Evolutionary conservation across 2,329 filamentous ascomycete genomes (phyloP).

Genomic region (Cordyceps militaris): DNA sequence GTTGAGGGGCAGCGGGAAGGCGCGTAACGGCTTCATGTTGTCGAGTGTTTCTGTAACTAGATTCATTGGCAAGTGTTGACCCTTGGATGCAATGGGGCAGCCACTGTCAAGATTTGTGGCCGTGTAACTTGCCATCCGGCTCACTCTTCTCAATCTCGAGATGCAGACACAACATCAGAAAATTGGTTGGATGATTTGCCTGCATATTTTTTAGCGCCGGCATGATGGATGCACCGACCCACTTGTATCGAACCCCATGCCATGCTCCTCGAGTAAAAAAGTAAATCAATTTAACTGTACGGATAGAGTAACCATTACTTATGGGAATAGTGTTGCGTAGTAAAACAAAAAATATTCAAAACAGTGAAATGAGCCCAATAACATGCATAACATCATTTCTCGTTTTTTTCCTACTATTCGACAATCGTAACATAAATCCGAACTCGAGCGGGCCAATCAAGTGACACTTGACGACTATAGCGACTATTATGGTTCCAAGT

Average conservation of each 20-base stretch:
- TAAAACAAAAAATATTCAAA: not conserved
- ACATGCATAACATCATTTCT: not conserved
- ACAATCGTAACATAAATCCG: not conserved
- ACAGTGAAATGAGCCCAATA: not conserved
- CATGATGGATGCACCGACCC: not conserved
- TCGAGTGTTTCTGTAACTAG: not conserved
- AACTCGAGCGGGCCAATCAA: not conserved
- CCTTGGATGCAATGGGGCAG: too few species aligned
- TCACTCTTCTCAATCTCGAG: too few species aligned
- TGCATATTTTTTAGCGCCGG: not conserved
- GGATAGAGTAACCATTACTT: not conserved
- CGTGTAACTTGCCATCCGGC: too few species aligned
- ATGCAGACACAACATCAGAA: too few species aligned
- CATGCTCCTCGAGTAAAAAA: not conserved
- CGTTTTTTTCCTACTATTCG: not conserved
- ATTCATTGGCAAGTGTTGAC: not conserved
- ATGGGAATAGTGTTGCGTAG: not conserved
- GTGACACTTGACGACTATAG: not conserved
- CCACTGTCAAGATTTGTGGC: too few species aligned
- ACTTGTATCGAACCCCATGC: not conserved
- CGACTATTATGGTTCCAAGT: too few species aligned
- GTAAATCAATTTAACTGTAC: not conserved
- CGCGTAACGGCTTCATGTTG: slow-evolving; percentile 26
- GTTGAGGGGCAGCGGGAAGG: slow-evolving; percentile 58
- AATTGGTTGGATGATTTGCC: too few species aligned